Evolutionary conservation across 2,329 filamentous ascomycete species (phyloP).

Genomic region (Fusarium torulosum): DNA sequence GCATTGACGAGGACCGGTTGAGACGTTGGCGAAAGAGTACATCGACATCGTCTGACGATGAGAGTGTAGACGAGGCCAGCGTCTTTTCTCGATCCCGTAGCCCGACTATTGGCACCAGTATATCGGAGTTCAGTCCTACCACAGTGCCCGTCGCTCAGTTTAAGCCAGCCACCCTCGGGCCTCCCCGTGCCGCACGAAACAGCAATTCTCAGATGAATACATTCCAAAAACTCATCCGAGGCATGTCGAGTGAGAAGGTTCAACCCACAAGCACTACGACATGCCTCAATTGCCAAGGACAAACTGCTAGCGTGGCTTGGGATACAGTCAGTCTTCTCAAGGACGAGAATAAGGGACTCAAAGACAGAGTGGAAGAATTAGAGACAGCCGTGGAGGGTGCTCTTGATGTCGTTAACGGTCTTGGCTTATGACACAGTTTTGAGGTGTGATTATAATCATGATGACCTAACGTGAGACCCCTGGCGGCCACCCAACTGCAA

Average conservation of each 20-base stretch:
- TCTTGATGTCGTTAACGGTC: constrained; percentile 69
- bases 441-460: constrained; percentile 10
- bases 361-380: constrained; percentile 68
- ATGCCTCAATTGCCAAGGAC: constrained; percentile 70
- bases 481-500: constrained; percentile 22
- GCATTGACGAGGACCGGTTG: constrained; percentile 63
- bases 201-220: constrained; percentile 51
- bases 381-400: constrained; percentile 72
- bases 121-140: constrained; percentile 49
- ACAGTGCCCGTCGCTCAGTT: constrained; percentile 36
- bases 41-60: constrained; percentile 65
- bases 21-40: constrained; percentile 59
- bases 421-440: constrained; percentile 55
- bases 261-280: constrained; percentile 42
- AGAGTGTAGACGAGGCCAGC: constrained; percentile 63
- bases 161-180: constrained; percentile 46
- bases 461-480: constrained; percentile 25
- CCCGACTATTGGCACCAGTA: constrained; percentile 62
- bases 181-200: constrained; percentile 50
- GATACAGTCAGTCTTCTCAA: constrained; percentile 72
- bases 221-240: constrained; percentile 59
- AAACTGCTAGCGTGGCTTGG: constrained; percentile 72
- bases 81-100: constrained; percentile 72
- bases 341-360: constrained; percentile 72
- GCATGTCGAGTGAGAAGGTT: constrained; percentile 55